Conservation (phyloP, 2,329 filamentous ascomycete species). For the Beauveria rudraprayagi region DNA sequence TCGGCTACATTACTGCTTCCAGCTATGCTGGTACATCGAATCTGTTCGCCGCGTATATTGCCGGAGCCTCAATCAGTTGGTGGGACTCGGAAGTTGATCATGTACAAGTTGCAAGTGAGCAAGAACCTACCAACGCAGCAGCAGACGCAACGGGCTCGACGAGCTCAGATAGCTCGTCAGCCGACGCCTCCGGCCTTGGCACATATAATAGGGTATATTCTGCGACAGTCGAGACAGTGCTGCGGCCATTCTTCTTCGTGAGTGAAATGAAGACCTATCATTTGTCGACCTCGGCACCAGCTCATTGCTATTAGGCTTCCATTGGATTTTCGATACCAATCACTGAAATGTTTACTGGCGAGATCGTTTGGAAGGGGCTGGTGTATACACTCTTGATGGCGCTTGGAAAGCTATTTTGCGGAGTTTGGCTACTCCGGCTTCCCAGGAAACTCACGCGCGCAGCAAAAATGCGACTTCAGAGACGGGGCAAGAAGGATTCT, state of each 20-base stretch:
- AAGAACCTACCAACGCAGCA: not conserved
- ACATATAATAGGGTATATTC: constrained; percentile 34
- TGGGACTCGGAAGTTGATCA: constrained; percentile 38
- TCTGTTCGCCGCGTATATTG: constrained; percentile 55
- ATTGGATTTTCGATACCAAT: constrained; percentile 77
- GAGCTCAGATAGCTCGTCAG: too few relatives aligned
- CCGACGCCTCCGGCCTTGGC: constrained; percentile 4
- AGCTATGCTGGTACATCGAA: constrained; percentile 56
- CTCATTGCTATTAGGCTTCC: constrained; percentile 31
- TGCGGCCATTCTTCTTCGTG: constrained; percentile 69
- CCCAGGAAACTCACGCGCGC: not conserved
- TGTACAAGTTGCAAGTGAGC: not conserved
- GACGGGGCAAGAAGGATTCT: not conserved
- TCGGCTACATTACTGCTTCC: constrained; percentile 41
- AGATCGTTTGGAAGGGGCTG: constrained; percentile 62
- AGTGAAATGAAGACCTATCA: constrained; percentile 17
- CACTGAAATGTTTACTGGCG: constrained; percentile 54
- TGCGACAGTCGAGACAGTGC: constrained; percentile 36
- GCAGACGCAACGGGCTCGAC: not conserved
- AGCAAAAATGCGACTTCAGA: not conserved
- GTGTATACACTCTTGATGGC: constrained; percentile 67
- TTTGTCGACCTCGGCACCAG: not conserved
- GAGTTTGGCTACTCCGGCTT: constrained; percentile 40
- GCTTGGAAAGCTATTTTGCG: constrained; percentile 52
- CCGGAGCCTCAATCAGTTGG: constrained; percentile 52